Evolutionary conservation across 495 filamentous ascomycete species (phyloP), one percentile per base, ranked within the genome.

Genomic region (Aspergillus haitiensis): DNA sequence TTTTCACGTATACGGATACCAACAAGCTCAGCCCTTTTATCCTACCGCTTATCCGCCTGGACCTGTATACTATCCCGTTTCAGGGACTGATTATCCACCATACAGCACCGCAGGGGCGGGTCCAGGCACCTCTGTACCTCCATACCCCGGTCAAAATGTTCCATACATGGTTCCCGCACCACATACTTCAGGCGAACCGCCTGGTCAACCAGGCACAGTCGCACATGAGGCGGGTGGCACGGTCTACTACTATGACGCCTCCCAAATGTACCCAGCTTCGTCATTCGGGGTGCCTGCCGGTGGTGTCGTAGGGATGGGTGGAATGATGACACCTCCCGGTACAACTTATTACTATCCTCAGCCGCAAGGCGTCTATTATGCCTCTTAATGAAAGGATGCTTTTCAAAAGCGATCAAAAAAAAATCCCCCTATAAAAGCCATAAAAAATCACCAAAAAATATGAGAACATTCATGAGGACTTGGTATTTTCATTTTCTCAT

Each of bases 171-270:
- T 81, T 18, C 71, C 86, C 61, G 67, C 70, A 67, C 63, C 74
- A 58, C 63, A 60, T 36, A 64, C 70, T 55, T 52, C 73, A 66
- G 70, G 78, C 47, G 72, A 82, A 67, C 62, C 79, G 69, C 67
- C 72, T 2, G 74, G 82, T 4, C 83, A 85, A 56, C 71, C 83
- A 7, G 88, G 84, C 63, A 88, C 91, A 32, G 88, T 98, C 50
- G 91, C 92, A 3, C 93, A 97, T 68, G 94, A 98, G 75, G 84
- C 86, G 62, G 92, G 93, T 62, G 94, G 95, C 48, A 97, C 93
- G 78, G 92, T 96, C 5, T 98, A 96, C 72, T 99, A 96, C 70
- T 92, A 92, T 59, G 88, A 96, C 66, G 81, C 88, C 34, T 81
- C 86, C 9, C 88, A 94, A 70, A 76, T 91, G 57, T 76, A 75